These are phyloP conservation scores for Puccinia brachypodii DNA, from an alignment of 1,284 basidiomycete genomes.

Conservation along the genomic window DNA sequence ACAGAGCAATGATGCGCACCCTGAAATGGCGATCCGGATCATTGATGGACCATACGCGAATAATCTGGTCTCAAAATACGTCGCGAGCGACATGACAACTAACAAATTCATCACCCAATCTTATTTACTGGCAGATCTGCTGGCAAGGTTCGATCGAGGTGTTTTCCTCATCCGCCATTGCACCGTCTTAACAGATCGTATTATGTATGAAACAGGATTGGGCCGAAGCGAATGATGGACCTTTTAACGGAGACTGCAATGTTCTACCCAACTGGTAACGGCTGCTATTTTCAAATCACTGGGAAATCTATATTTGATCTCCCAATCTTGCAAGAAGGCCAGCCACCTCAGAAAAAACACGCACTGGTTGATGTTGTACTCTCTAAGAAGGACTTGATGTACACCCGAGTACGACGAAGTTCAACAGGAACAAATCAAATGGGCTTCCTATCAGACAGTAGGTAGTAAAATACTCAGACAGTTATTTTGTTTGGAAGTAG, in stretches of 20 bases:
- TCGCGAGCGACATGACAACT: constrained; percentile 15
- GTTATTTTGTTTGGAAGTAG: not conserved
- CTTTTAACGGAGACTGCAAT: constrained; percentile 34
- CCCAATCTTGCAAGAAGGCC: not conserved
- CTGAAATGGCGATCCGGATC: constrained; percentile 19
- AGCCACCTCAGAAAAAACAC: not conserved
- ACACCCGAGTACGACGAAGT: constrained; percentile 15
- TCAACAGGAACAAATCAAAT: not conserved
- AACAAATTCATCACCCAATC: constrained; percentile 34
- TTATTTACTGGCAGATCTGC: constrained; percentile 4
- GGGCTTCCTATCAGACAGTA: constrained; percentile 5
- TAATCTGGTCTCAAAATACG: constrained; percentile 28
- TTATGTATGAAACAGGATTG: constrained; percentile 1
- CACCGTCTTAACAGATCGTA: not conserved
- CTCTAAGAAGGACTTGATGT: constrained; percentile 32
- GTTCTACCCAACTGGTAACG: constrained; percentile 29
- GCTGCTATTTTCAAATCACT: constrained; percentile 42
- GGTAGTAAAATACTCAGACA: not conserved
- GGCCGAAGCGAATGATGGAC: constrained; percentile 19
- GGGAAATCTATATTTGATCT: constrained; percentile 28
- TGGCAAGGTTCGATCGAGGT: constrained; percentile 20
- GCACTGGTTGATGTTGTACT: constrained; percentile 13
- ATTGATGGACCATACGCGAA: constrained; percentile 23
- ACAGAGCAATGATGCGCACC: constrained; percentile 23
- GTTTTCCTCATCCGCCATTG: not conserved